Base-by-base conservation (phyloP, 2,329 filamentous ascomycete species). In the Dothistroma septosporum region DNA sequence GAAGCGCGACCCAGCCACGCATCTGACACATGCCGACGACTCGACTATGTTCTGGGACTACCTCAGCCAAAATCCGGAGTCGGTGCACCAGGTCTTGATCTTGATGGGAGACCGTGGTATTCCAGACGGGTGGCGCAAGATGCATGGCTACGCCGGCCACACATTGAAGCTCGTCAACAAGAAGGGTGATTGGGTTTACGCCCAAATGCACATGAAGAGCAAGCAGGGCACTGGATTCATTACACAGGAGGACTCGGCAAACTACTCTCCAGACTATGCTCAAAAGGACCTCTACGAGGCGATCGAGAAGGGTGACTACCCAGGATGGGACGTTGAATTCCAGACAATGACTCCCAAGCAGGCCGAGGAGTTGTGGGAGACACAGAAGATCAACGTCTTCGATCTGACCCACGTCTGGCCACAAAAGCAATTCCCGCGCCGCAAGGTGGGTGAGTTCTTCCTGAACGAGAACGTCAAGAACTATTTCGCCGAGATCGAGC, bases 1-100 rank as follows among this genome's bases (percentile, higher is more conserved):
- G 72, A 90, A 90, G 79, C 80, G 87, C n/a, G 79, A 91, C 69
- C 88, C 87, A 0, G 82, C 85, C 66, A 90, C 86, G 3, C 85
- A 90, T 70, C 75, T 89, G 6, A 86, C 84, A 53, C 85, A 89
- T 74, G 85, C 87, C 16, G 81, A 84, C 54, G 82, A 85, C 62
- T 79, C 80, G 12, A 87, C 85, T 55, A 85, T 85, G 77, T 89
- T 89, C 76, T 90, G 86, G 86, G 86, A 83, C 65, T 83, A 83
- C 63, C 74, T 81, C 0, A 80, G 76, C 6, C 77, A 83, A 64
- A 83, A 83, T 65, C 81, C 81, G 0, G 81, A 83, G 69, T 79
- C 79, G 0, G 72, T 80, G 10, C 81, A 83, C 65, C 81, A 83
- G 66, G 79, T 83, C 64, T 77, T 83, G 76, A 76, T 83, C 22